A percentile compares a stretch with the other conserved stretches of the same genome.
phyloP scores from a whole-genome alignment of 129 eudicot genomes.

The Gnaphalium uliginosum region DNA sequence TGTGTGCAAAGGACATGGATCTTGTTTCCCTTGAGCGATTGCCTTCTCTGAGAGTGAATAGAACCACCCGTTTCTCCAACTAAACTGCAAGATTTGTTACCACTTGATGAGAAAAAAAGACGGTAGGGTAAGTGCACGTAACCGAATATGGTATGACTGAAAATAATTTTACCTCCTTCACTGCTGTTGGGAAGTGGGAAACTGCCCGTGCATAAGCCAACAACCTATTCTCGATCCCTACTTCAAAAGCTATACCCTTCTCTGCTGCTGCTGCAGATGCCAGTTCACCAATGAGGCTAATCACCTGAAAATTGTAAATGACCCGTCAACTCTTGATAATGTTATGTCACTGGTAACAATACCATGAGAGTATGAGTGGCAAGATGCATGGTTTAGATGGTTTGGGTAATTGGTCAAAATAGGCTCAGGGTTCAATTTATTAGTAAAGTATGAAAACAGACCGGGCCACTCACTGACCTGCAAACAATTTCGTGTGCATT shows the following conservation, averaged over 20 bases:
- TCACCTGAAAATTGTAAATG: conserved; percentile 47
- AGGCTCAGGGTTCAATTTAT: neutral
- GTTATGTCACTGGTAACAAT: neutral
- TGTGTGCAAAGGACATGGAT: conserved; percentile 93
- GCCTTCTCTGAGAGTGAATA: conserved; percentile 91
- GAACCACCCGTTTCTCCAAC: conserved; percentile 99
- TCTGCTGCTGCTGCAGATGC: conserved; percentile 87
- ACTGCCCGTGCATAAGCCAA: conserved; percentile 95
- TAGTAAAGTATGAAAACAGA: neutral
- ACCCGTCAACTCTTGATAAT: neutral
- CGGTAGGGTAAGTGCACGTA: neutral
- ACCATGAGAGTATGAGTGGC: neutral
- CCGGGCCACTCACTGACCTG: neutral
- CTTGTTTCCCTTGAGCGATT: conserved; percentile 73
- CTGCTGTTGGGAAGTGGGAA: conserved; percentile 99
- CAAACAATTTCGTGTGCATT: neutral
- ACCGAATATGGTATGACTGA: neutral
- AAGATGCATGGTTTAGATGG: neutral
- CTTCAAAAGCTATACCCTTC: conserved; percentile 67
- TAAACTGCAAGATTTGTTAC: conserved; percentile 60
- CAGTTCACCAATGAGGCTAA: conserved; percentile 76
- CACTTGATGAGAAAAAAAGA: neutral
- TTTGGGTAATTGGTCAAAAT: neutral
- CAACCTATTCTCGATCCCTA: conserved; percentile 67
- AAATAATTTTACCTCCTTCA: conserved; percentile 68